These are phyloP conservation scores for Rhizopogon rudus DNA, from an alignment of 768 basidiomycete genomes.

Conservation along the genomic window DNA sequence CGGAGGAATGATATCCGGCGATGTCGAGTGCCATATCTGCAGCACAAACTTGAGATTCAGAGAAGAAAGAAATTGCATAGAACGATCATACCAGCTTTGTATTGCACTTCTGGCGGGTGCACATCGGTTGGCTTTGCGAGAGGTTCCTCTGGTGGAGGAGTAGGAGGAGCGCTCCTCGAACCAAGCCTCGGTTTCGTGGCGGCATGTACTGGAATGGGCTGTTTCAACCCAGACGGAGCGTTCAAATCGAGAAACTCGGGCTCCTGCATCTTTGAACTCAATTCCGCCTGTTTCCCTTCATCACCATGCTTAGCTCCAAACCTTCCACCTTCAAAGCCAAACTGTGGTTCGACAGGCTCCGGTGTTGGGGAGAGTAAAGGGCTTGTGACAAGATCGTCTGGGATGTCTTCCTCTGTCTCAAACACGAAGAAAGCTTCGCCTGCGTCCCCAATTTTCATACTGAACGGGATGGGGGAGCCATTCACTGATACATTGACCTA, in stretches of 20 bases:
- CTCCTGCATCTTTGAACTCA: conserved; percentile 34
- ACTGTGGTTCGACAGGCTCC: conserved; percentile 27
- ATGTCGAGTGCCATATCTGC: conserved; percentile 77
- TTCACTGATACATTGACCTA: conserved; percentile 90
- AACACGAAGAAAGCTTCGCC: conserved; percentile 99
- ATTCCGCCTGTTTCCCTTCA: conserved; percentile 10
- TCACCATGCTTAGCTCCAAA: conserved; percentile 36
- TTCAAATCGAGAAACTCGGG: conserved; percentile 87
- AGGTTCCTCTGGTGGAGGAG: conserved; percentile 39
- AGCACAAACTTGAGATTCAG: conserved; percentile 1
- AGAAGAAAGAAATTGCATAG: not conserved
- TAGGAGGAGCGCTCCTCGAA: conserved; percentile 15
- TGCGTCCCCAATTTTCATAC: conserved; percentile 98
- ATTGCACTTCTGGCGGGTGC: conserved; percentile 52
- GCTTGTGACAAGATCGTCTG: conserved; percentile 89
- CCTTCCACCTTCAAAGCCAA: conserved; percentile 29
- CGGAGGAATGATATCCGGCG: conserved; percentile 66
- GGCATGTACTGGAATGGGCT: conserved; percentile 12
- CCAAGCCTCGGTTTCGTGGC: conserved; percentile 7
- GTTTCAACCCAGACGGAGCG: conserved; percentile 26
- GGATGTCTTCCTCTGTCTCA: conserved; percentile 93
- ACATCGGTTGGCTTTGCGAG: conserved; percentile 35
- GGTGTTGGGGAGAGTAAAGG: conserved; percentile 74
- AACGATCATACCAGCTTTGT: conserved; percentile 47
- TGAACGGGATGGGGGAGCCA: conserved; percentile 80